Evolutionary conservation across 345 rosid species (phyloP).

Genomic region (Eucalyptus polybractea): DNA sequence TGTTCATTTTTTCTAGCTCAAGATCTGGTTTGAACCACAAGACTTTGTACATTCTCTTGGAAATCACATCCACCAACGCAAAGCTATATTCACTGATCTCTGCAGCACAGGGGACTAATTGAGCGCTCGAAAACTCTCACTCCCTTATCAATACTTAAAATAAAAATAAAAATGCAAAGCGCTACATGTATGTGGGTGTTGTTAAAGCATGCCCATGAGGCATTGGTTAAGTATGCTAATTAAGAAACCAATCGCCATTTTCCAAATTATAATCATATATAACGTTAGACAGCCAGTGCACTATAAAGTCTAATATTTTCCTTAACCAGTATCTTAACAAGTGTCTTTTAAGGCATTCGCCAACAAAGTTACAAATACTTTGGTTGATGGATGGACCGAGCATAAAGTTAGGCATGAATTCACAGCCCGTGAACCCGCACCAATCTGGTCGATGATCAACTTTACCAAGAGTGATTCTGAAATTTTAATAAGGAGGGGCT

Average conservation of each 20-base stretch:
- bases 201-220: not conserved
- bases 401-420: not conserved
- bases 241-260: not conserved
- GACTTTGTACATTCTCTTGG: not conserved
- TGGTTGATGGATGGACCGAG: not conserved
- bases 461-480: not conserved
- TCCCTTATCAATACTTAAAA: not conserved
- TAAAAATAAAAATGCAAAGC: not conserved
- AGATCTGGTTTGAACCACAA: not conserved
- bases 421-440: not conserved
- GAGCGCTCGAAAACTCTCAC: not conserved
- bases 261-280: not conserved
- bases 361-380: not conserved
- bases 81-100: not conserved
- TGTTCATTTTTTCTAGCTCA: not conserved
- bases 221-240: not conserved
- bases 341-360: not conserved
- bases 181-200: not conserved
- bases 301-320: not conserved
- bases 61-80: not conserved
- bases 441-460: not conserved
- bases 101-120: not conserved
- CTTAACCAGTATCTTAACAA: not conserved
- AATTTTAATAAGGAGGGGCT: not conserved
- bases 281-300: not conserved